Evolutionary conservation across 495 filamentous ascomycete species (phyloP).

Genomic region (Hyphodiscus hymeniophilus): DNA sequence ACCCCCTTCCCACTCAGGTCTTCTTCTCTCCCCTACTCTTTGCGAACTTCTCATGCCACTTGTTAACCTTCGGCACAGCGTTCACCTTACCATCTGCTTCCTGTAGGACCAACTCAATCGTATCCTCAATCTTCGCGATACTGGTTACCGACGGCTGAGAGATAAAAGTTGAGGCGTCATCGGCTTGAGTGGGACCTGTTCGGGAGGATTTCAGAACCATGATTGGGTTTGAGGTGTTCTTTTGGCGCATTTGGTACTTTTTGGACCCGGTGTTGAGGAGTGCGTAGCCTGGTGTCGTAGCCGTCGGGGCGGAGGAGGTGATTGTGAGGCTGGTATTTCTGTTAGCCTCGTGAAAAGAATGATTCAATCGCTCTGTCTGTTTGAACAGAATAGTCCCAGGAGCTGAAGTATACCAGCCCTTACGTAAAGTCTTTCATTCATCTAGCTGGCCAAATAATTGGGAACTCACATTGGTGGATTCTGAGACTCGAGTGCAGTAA

Average conservation of each 20-base stretch:
- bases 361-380: too few relatives aligned
- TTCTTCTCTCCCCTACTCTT: slow-evolving; percentile 22
- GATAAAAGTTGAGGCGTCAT: slow-evolving; percentile 19
- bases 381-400: too few relatives aligned
- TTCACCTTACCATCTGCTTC: slow-evolving; percentile 24
- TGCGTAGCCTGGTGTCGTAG: slow-evolving; percentile 47
- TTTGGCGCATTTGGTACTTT: slow-evolving; percentile 77
- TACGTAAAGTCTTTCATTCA: too few relatives aligned
- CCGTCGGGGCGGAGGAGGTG: slow-evolving; percentile 9
- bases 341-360: too few relatives aligned
- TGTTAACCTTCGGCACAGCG: slow-evolving; percentile 50
- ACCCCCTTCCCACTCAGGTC: too few relatives aligned
- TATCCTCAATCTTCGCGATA: slow-evolving; percentile 65
- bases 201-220: slow-evolving; percentile 53
- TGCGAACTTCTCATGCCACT: slow-evolving; percentile 87
- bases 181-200: slow-evolving; percentile 14
- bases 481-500: slow-evolving; percentile 53
- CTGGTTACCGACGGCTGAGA: slow-evolving; percentile 41
- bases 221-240: slow-evolving; percentile 84
- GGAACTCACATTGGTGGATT: slow-evolving; percentile 48
- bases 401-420: too few relatives aligned
- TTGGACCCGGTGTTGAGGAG: slow-evolving; percentile 62
- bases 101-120: slow-evolving; percentile 54
- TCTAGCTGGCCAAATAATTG: slow-evolving; percentile 22
- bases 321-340: slow-evolving; percentile 16